These are phyloP conservation scores for Cladosporium velox DNA, from an alignment of 2,329 filamentous ascomycete species.

Conservation along the genomic window DNA sequence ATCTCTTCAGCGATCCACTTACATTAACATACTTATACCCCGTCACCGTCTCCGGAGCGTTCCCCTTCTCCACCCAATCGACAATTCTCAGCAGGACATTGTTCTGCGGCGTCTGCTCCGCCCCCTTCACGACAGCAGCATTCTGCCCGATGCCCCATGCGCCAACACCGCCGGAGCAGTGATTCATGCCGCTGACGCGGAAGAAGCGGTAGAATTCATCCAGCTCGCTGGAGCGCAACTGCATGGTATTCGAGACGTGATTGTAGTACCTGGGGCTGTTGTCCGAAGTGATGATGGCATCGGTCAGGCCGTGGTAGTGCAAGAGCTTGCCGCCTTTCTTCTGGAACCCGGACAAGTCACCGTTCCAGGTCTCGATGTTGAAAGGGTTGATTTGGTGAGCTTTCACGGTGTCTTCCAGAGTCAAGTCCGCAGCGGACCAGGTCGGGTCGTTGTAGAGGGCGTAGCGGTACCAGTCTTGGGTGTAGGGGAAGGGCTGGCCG, in stretches of 20 bases:
- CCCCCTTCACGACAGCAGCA: conserved; percentile 24
- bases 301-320: conserved; percentile 37
- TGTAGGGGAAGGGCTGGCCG: conserved; percentile 46
- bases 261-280: conserved; percentile 52
- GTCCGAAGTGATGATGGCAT: conserved; percentile 43
- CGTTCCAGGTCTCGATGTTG: conserved; percentile 45
- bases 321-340: conserved; percentile 49
- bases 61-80: conserved; percentile 38
- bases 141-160: conserved; percentile 45
- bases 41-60: conserved; percentile 34
- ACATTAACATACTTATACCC: conserved; percentile 47
- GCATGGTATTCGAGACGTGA: conserved; percentile 46
- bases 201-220: conserved; percentile 58
- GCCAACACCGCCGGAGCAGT: conserved; percentile 51
- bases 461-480: conserved; percentile 52
- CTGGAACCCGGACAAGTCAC: conserved; percentile 44
- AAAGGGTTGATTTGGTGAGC: conserved; percentile 39
- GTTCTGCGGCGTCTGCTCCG: conserved; percentile 34
- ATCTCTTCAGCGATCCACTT: conserved; percentile 5
- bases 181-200: conserved; percentile 52
- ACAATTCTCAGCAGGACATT: conserved; percentile 52
- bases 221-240: conserved; percentile 47
- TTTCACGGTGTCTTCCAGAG: conserved; percentile 40
- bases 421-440: conserved; percentile 44
- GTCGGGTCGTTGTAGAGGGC: conserved; percentile 48